Evolutionary conservation across 2,329 filamentous ascomycete species (phyloP).

Genomic region (Cordyceps pruinosa): DNA sequence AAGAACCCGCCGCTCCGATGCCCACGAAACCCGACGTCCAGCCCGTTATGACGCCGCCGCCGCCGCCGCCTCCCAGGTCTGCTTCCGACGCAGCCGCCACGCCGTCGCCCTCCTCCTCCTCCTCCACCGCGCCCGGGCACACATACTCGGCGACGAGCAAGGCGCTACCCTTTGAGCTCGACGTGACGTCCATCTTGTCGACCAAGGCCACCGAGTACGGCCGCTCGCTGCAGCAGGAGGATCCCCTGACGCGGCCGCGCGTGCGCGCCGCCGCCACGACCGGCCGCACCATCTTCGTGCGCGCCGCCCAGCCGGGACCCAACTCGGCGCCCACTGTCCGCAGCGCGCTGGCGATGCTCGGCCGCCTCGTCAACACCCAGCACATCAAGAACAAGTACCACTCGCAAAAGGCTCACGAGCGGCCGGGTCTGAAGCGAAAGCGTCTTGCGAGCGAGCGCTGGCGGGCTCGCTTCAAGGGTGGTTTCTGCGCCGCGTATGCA

Average conservation of each 20-base stretch:
- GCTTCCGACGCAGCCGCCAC: not conserved
- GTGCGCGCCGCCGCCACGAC: conserved; percentile 39
- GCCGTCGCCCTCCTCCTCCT: not conserved
- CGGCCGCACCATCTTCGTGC: conserved; percentile 33
- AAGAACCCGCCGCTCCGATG: not conserved
- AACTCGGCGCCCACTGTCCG: conserved; percentile 31
- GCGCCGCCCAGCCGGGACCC: conserved; percentile 18
- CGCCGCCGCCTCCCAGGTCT: conserved; percentile 15
- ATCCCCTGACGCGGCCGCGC: conserved; percentile 24
- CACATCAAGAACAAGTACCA: conserved; percentile 47
- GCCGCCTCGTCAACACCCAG: conserved; percentile 41
- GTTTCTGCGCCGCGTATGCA: conserved; percentile 57
- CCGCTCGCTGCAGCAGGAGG: conserved; percentile 16
- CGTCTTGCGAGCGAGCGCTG: conserved; percentile 63
- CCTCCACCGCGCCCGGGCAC: not conserved
- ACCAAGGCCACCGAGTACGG: conserved; percentile 22
- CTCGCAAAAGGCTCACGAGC: conserved; percentile 65
- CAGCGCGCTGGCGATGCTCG: conserved; percentile 37
- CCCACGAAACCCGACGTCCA: not conserved
- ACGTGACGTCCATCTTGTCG: conserved; percentile 31
- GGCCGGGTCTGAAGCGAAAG: conserved; percentile 71
- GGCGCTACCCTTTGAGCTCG: conserved; percentile 17
- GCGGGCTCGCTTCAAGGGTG: conserved; percentile 59
- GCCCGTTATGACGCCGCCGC: conserved; percentile 22
- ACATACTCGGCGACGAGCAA: conserved; percentile 12